phyloP scores from a whole-genome alignment of 208 protist genomes.

The Crithidia expoeki region DNA sequence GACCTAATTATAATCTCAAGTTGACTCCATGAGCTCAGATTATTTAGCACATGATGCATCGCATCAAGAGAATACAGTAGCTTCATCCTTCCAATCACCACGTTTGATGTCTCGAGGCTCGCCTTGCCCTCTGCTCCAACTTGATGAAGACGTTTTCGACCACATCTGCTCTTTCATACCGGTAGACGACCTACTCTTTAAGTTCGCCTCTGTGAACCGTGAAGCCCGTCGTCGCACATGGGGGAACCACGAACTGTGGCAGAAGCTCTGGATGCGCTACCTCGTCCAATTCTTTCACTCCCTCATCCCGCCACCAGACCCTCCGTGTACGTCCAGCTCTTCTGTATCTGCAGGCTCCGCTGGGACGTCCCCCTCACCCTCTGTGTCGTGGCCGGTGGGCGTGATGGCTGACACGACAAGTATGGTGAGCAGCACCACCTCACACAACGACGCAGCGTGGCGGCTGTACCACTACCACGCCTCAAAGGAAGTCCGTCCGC shows the following conservation, averaged over 20 bases:
- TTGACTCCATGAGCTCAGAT: too few relatives aligned
- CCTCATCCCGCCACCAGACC: slow-evolving; percentile 15
- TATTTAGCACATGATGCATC: too few relatives aligned
- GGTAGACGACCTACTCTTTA: slow-evolving; percentile 20
- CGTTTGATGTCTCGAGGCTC: background rate
- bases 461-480: slow-evolving; percentile 31
- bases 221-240: slow-evolving; percentile 11
- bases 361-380: too few relatives aligned
- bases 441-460: slow-evolving; percentile 11
- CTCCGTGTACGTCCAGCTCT: background rate
- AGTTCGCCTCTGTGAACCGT: slow-evolving; percentile 8
- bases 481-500: slow-evolving; percentile 21
- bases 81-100: background rate
- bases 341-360: background rate
- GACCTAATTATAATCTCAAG: too few relatives aligned
- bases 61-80: too few relatives aligned
- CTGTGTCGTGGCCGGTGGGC: slow-evolving; percentile 1
- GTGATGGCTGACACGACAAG: background rate
- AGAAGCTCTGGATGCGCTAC: slow-evolving; percentile 40
- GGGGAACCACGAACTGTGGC: slow-evolving; percentile 22
- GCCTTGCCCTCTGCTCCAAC: slow-evolving; percentile 10
- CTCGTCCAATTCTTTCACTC: slow-evolving; percentile 21
- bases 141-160: slow-evolving; percentile 25
- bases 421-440: background rate
- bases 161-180: slow-evolving; percentile 34